Evolutionary conservation across 805 yeast genomes (phyloP).

Genomic region (Wickerhamiella slavikovae): DNA sequence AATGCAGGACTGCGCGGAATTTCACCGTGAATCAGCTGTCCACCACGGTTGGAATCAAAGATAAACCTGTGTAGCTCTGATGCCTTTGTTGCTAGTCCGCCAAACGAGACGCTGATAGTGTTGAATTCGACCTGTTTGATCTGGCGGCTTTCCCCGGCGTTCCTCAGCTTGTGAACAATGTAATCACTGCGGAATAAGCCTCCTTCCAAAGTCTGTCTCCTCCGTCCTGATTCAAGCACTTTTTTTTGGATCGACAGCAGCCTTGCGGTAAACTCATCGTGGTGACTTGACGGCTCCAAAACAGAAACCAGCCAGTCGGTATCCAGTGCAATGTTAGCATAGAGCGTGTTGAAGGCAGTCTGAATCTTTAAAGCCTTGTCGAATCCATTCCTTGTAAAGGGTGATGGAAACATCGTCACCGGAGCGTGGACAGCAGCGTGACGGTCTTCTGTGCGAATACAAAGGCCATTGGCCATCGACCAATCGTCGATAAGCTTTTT

Average conservation of each 20-base stretch:
- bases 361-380: conserved; percentile 49
- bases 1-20: conserved; percentile 55
- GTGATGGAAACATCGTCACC: conserved; percentile 77
- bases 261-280: conserved; percentile 72
- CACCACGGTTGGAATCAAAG: conserved; percentile 22
- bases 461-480: conserved; percentile 58
- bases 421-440: conserved; percentile 47
- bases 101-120: conserved; percentile 89
- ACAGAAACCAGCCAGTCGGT: conserved; percentile 42
- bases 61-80: conserved; percentile 49
- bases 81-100: conserved; percentile 68
- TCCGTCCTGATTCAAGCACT: conserved; percentile 20
- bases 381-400: conserved; percentile 52
- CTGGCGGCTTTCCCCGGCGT: conserved; percentile 19
- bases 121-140: conserved; percentile 93
- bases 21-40: conserved; percentile 20
- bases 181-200: conserved; percentile 88
- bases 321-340: conserved; percentile 41
- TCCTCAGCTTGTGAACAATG: conserved; percentile 31
- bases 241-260: conserved; percentile 35
- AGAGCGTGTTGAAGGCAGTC: conserved; percentile 46
- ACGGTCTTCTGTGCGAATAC: conserved; percentile 54
- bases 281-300: conserved; percentile 23
- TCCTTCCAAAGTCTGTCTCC: conserved; percentile 34
- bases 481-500: conserved; percentile 34